Evolutionary conservation across 2,329 filamentous ascomycete genomes (phyloP).

Genomic region (Ambrosiella xylebori): DNA sequence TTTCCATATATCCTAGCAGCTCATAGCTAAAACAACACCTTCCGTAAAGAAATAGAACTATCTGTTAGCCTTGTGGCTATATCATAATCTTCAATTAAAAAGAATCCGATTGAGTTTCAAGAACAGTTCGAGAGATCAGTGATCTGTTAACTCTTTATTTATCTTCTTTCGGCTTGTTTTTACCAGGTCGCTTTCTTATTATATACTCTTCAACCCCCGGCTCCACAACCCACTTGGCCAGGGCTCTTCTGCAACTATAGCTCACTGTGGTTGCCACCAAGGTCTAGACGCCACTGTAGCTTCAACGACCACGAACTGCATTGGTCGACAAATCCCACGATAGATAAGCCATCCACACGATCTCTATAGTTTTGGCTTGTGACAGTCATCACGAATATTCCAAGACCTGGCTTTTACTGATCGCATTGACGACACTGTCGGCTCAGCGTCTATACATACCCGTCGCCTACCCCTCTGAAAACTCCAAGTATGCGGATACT

Average conservation of each 20-base stretch:
- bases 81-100: too few species aligned
- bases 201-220: background rate
- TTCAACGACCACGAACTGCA: background rate
- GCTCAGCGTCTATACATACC: background rate
- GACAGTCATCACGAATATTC: background rate
- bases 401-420: too few species aligned
- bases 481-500: conserved; percentile 9
- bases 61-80: too few species aligned
- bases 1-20: too few species aligned
- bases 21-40: too few species aligned
- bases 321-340: background rate
- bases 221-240: background rate
- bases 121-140: too few species aligned
- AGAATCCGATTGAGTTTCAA: too few species aligned
- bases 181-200: too few species aligned
- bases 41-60: too few species aligned
- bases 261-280: background rate
- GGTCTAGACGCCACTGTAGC: conserved; percentile 6
- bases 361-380: background rate
- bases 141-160: background rate
- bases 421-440: background rate
- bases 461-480: background rate
- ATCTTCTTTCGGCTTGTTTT: too few species aligned
- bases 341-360: background rate
- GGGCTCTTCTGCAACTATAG: background rate